Evolutionary conservation across 83 land plant species (phyloP).

Genomic region (Picea abies): DNA sequence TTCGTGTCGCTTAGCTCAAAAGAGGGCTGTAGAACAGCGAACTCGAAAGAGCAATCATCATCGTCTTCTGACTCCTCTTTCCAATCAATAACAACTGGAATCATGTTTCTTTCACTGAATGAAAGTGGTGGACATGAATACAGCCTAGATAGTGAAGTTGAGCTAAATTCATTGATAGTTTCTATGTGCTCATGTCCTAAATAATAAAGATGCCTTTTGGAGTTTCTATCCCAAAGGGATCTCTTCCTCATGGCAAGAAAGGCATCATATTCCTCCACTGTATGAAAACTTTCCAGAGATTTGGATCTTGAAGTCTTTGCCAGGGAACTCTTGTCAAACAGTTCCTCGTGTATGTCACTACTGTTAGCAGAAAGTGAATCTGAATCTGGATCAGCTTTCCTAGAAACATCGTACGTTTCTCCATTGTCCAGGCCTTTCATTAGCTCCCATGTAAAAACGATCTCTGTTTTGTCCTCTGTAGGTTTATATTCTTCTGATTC

Average conservation of each 20-base stretch:
- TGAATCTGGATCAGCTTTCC: background rate
- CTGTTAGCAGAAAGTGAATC: background rate
- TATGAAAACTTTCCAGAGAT: background rate
- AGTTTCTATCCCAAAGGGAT: constrained; percentile 4
- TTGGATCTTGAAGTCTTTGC: background rate
- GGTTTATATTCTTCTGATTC: background rate
- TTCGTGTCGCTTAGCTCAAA: background rate
- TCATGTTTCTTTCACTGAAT: background rate
- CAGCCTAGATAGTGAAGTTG: too few species aligned
- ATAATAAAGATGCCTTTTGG: constrained; percentile 8
- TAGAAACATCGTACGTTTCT: background rate
- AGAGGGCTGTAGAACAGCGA: background rate
- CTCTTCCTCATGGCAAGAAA: background rate
- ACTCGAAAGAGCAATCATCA: background rate
- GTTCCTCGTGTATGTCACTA: background rate
- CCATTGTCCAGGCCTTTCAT: constrained; percentile 10
- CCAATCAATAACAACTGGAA: background rate
- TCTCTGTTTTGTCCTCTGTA: background rate
- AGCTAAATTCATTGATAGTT: background rate
- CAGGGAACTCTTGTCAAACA: background rate
- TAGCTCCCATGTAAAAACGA: constrained; percentile 9
- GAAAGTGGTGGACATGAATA: background rate
- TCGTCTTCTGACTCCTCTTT: background rate
- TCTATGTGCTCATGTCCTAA: background rate
- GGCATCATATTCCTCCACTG: constrained; percentile 1